Conservation (phyloP, 1,284 basidiomycete genomes). For the Amylostereum areolatum region DNA sequence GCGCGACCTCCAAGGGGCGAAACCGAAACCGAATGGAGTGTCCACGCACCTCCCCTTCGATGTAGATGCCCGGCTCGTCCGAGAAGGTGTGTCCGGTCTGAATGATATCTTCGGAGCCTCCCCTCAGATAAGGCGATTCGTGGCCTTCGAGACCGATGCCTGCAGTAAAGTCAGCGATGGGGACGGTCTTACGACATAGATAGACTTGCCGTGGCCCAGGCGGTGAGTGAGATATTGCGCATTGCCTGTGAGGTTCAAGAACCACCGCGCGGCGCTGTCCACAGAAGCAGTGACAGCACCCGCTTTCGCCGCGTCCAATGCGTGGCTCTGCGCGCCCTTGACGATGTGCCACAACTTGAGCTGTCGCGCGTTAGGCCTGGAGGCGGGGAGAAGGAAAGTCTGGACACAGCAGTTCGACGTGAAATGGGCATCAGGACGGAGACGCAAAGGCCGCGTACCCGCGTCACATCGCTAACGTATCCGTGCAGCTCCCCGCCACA, state of each 20-base stretch:
- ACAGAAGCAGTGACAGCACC: slow-evolving; percentile 50
- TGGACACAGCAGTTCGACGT: slow-evolving; percentile 19
- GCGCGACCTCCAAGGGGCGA: not conserved
- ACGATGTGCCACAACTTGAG: slow-evolving; percentile 64
- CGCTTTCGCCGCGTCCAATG: slow-evolving; percentile 41
- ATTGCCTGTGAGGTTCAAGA: slow-evolving; percentile 42
- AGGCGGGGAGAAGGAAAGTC: slow-evolving; percentile 65
- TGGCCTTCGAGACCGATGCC: slow-evolving; percentile 83
- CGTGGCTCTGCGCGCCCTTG: slow-evolving; percentile 55
- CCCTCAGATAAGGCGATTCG: slow-evolving; percentile 75
- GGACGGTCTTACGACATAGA: not conserved
- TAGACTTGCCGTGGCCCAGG: slow-evolving; percentile 61
- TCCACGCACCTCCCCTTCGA: slow-evolving; percentile 56
- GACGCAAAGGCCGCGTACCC: slow-evolving; percentile 39
- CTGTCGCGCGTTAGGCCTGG: slow-evolving; percentile 51
- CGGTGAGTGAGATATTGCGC: slow-evolving; percentile 74
- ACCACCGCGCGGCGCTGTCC: slow-evolving; percentile 60
- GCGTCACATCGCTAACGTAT: slow-evolving; percentile 73
- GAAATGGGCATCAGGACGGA: not conserved
- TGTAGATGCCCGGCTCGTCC: slow-evolving; percentile 81
- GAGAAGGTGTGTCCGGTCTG: slow-evolving; percentile 70
- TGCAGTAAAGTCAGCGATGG: slow-evolving; percentile 16
- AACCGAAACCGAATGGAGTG: not conserved
- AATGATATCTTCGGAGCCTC: slow-evolving; percentile 56
- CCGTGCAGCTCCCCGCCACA: slow-evolving; percentile 66